phyloP scores from a whole-genome alignment of 805 yeast species.

The Brettanomyces custersianus region DNA sequence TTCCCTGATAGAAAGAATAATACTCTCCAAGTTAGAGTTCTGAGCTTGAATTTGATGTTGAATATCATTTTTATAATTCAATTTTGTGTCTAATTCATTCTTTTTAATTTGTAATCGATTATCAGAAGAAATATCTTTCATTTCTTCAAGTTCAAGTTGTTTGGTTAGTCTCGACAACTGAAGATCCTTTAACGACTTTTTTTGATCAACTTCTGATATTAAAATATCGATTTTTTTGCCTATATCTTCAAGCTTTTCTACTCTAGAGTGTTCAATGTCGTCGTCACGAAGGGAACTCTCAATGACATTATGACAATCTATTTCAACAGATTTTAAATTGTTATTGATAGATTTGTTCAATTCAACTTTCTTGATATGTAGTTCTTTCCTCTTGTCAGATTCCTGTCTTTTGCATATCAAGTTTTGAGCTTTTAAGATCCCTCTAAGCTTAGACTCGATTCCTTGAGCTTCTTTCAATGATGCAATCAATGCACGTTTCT shows the following conservation, averaged over 20 bases:
- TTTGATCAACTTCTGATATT: slow-evolving; percentile 14
- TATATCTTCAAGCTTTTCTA: slow-evolving; percentile 19
- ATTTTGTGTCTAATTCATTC: neutral
- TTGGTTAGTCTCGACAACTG: slow-evolving; percentile 5
- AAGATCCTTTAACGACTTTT: slow-evolving; percentile 5
- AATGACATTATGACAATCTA: slow-evolving; percentile 13
- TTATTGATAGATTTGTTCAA: slow-evolving; percentile 9
- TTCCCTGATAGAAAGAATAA: too few species aligned
- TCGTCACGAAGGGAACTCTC: slow-evolving; percentile 25
- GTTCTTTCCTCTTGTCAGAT: slow-evolving; percentile 16
- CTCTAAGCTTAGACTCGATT: slow-evolving; percentile 13
- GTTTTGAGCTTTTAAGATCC: slow-evolving; percentile 12
- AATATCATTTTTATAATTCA: neutral
- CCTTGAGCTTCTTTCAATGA: slow-evolving; percentile 10
- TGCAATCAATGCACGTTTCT: neutral
- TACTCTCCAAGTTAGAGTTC: neutral
- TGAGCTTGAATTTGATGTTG: neutral
- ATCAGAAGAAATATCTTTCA: neutral
- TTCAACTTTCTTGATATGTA: slow-evolving; percentile 27
- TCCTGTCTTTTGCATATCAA: slow-evolving; percentile 17
- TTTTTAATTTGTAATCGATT: neutral
- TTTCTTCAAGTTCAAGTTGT: slow-evolving; percentile 1
- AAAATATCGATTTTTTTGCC: slow-evolving; percentile 14
- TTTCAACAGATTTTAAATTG: slow-evolving; percentile 14
- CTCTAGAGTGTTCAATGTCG: slow-evolving; percentile 15